A percentile compares a stretch with the other conserved stretches of the same genome.
These are phyloP conservation scores for Chaetomium globosum DNA, from an alignment of 2,329 filamentous ascomycete species.

Conservation along the genomic window DNA sequence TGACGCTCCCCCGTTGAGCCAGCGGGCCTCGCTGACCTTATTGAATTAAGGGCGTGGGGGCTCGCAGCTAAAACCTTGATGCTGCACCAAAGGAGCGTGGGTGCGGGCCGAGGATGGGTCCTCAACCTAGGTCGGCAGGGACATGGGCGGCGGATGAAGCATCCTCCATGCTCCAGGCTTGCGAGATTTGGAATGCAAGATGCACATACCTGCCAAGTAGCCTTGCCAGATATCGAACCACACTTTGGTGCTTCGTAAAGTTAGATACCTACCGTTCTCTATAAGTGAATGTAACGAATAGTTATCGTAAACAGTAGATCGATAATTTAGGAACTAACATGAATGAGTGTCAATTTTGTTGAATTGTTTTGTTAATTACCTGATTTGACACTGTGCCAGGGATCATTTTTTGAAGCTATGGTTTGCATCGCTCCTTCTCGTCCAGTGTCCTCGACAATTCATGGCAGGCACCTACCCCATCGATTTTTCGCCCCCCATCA, in stretches of 20 bases:
- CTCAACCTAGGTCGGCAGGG: neutral
- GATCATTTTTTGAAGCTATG: neutral
- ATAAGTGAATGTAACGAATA: too few relatives aligned
- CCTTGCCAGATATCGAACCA: neutral
- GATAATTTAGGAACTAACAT: too few relatives aligned
- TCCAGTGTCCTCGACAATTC: neutral
- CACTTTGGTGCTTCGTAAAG: neutral
- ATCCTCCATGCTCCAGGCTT: neutral
- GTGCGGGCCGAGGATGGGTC: neutral
- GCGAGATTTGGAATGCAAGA: neutral
- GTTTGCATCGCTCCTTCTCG: too few relatives aligned
- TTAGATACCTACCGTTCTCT: too few relatives aligned
- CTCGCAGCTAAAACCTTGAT: neutral
- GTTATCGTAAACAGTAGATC: too few relatives aligned
- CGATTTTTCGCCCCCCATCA: neutral
- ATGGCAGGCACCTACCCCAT: neutral
- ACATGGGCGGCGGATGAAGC: neutral
- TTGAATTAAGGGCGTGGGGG: neutral
- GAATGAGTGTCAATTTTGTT: neutral
- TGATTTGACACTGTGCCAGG: neutral
- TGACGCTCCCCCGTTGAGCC: conserved; percentile 34
- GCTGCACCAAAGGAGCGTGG: neutral
- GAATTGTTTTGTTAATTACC: neutral
- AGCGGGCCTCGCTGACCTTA: conserved; percentile 26
- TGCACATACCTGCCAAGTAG: neutral